Conservation (phyloP, 2,329 filamentous ascomycete genomes). For the Orbilia ellipsospora region DNA sequence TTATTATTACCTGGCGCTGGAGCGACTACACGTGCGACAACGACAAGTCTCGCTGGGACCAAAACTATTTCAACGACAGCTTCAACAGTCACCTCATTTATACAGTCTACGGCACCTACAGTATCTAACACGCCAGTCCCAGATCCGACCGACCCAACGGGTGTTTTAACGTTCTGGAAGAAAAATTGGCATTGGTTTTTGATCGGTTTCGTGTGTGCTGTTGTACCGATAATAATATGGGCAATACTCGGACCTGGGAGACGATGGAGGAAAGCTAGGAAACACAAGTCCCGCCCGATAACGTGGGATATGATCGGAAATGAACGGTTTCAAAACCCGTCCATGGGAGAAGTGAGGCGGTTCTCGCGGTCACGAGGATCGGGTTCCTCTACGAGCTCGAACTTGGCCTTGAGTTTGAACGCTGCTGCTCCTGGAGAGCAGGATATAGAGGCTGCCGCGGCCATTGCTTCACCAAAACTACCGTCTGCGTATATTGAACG, state of each 20-base stretch:
- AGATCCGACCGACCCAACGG: slow-evolving; percentile 10
- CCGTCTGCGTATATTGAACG: slow-evolving; percentile 44
- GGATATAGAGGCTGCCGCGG: slow-evolving; percentile 48
- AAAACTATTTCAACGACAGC: not conserved
- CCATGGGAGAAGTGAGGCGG: slow-evolving; percentile 29
- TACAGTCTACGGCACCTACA: too few species aligned
- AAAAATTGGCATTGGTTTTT: slow-evolving; percentile 53
- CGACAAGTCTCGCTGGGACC: slow-evolving; percentile 2
- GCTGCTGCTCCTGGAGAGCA: slow-evolving; percentile 52
- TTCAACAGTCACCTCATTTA: too few species aligned
- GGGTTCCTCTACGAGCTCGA: slow-evolving; percentile 43
- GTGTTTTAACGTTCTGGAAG: slow-evolving; percentile 35
- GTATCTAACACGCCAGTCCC: slow-evolving; percentile 5
- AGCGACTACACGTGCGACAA: slow-evolving; percentile 21
- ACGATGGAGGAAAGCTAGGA: slow-evolving; percentile 39
- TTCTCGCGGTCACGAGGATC: slow-evolving; percentile 41
- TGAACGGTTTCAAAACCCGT: slow-evolving; percentile 39
- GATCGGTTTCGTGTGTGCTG: slow-evolving; percentile 24
- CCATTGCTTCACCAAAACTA: slow-evolving; percentile 40
- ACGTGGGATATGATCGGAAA: slow-evolving; percentile 41
- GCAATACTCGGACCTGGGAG: slow-evolving; percentile 42
- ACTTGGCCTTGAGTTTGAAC: slow-evolving; percentile 29
- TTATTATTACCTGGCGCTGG: slow-evolving; percentile 19
- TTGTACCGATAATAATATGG: slow-evolving; percentile 42
- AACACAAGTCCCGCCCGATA: slow-evolving; percentile 36